These are phyloP conservation scores for Quercus lobata DNA, from an alignment of 331 rosid genomes.

Conservation along the genomic window DNA sequence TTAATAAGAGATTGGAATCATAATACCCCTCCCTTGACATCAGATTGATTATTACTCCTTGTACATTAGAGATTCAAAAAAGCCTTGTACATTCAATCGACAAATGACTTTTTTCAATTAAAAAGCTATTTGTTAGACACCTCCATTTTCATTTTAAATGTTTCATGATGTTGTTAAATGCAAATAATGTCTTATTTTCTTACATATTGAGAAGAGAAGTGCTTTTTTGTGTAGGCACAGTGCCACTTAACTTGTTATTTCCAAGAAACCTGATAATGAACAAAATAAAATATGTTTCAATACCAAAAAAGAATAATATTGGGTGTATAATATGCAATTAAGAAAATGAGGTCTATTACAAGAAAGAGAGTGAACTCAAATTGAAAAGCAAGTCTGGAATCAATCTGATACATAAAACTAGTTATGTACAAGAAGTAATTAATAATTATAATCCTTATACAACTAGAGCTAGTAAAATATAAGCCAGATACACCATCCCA, in stretches of 20 bases:
- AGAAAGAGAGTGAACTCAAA: constrained; percentile 42
- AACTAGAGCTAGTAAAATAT: too few species aligned
- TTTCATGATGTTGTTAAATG: not conserved
- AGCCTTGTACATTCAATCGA: not conserved
- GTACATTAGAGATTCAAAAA: not conserved
- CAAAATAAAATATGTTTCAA: constrained; percentile 14
- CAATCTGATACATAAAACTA: constrained; percentile 12
- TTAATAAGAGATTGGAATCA: too few species aligned
- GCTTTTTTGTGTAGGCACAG: constrained; percentile 45
- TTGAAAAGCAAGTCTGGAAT: constrained; percentile 63
- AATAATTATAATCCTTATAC: too few species aligned
- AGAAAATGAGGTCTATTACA: constrained; percentile 43
- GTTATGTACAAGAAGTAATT: not conserved
- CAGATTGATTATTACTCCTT: not conserved
- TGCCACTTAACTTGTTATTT: constrained; percentile 58
- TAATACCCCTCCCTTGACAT: not conserved
- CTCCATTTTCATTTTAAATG: not conserved
- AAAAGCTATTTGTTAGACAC: not conserved
- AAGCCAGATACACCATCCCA: not conserved
- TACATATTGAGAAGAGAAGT: constrained; percentile 50
- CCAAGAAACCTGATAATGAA: constrained; percentile 64
- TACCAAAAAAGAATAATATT: not conserved
- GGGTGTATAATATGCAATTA: not conserved
- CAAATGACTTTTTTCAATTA: not conserved
- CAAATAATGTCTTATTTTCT: constrained; percentile 29